Base-by-base conservation (phyloP, 352 stramenopile species). In the Salisapilia sapeloensis region DNA sequence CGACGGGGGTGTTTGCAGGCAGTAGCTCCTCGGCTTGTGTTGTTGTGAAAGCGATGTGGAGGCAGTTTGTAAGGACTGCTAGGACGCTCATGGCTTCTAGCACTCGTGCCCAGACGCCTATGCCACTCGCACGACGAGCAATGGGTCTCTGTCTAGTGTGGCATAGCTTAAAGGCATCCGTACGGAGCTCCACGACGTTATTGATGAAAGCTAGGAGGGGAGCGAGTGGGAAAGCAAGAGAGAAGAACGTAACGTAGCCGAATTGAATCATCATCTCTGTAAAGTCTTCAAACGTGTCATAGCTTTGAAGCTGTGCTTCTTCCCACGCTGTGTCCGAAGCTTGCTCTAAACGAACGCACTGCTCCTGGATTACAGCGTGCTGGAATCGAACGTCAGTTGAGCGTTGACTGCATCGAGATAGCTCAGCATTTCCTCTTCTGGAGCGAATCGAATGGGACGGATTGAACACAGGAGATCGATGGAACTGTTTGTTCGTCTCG, bases 201-300 rank as follows among this genome's bases (percentile, higher is more conserved):
- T 97, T 97, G 26, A 94, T 34, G 4, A 97, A 51, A 24, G 81
- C 83, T 10, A 97, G 72, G 9, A 97, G 46, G 25, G 91, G 87
- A 7, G 84, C 92, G n/a, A 96, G 71, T n/a, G 91, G 87, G 27
- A 97, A 81, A 2, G 92, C 76, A 10, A 95, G 53, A 30, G 82
- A 96, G 56, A 97, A 97, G 47, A 94, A 96, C 13, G 82, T 91
- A 23, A 96, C 86, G 51, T 95, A 96, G 24, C 83, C 84, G 47
- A 97, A 96, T 48, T 96, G 86, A 36, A 96, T 87, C 26, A 97
- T 46, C 65, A 90, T 83, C 49, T 86, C 71, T 6, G 93, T 87
- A 49, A 96, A 97, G 46, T 97, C 87, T 18, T 92, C 78, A 48
- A 97, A 97, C 46, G 78, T 95, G 40, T 96, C 83, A 54, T 97